Conservation (phyloP, 225 moss, liverwort and hornwort species). For the Polytrichum commune region DNA sequence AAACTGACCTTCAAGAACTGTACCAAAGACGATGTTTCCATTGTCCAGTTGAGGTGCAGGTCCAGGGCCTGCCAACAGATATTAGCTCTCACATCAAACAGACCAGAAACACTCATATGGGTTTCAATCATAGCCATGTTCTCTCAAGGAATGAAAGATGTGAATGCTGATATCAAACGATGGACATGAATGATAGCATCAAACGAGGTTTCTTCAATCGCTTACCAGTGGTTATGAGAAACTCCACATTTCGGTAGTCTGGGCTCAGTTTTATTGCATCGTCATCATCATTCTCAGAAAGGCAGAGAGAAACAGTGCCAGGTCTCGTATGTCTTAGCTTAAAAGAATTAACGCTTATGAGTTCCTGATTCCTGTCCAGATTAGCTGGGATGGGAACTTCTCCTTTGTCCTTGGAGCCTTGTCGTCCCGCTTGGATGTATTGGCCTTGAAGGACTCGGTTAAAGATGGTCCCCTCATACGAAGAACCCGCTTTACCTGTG, state of each 20-base stretch:
- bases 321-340: slow-evolving; percentile 72
- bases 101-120: no score
- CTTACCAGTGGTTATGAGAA: slow-evolving; percentile 91
- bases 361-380: slow-evolving; percentile 81
- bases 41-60: slow-evolving; percentile 91
- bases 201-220: neutral
- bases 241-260: slow-evolving; percentile 94
- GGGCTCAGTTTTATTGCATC: slow-evolving; percentile 65
- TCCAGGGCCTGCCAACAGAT: slow-evolving; percentile 63
- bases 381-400: slow-evolving; percentile 60
- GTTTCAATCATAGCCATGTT: no score
- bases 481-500: slow-evolving; percentile 67
- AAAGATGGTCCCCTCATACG: slow-evolving; percentile 85
- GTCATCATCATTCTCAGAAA: slow-evolving; percentile 91
- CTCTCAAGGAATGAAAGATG: no score
- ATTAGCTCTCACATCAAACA: no score
- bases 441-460: slow-evolving; percentile 87
- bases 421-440: slow-evolving; percentile 84
- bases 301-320: slow-evolving; percentile 84
- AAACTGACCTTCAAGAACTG: slow-evolving; percentile 82
- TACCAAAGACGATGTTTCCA: slow-evolving; percentile 85
- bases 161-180: slow-evolving; percentile 1
- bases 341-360: slow-evolving; percentile 66
- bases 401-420: slow-evolving; percentile 85
- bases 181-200: neutral